These are phyloP conservation scores for Lepidium sativum DNA, from an alignment of 345 rosid species.

Conservation along the genomic window DNA sequence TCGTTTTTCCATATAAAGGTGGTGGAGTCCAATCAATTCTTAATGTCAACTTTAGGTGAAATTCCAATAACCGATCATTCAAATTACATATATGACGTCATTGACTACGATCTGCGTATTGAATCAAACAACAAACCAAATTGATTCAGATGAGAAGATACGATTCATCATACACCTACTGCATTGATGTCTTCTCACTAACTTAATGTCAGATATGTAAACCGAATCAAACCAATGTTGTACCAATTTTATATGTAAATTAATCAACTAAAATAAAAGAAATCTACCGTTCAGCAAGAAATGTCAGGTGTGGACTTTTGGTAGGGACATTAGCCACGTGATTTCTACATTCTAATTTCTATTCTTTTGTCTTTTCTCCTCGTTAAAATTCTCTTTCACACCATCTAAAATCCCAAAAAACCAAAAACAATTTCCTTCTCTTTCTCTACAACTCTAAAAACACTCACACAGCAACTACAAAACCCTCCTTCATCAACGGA, in stretches of 20 bases:
- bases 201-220: background rate
- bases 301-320: constrained; percentile 27
- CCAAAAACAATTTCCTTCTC: background rate
- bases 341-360: constrained; percentile 11
- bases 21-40: background rate
- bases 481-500: background rate
- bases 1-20: constrained; percentile 6
- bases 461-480: background rate
- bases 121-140: background rate
- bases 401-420: background rate
- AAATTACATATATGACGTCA: background rate
- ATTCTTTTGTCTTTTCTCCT: constrained; percentile 15
- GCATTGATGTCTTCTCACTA: background rate
- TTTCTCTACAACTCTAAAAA: background rate
- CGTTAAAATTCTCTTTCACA: constrained; percentile 1
- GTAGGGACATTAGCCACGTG: constrained; percentile 30
- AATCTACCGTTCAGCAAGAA: constrained; percentile 20
- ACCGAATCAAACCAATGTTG: background rate
- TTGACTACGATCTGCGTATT: background rate
- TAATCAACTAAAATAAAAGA: background rate
- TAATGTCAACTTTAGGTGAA: constrained; percentile 1
- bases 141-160: background rate
- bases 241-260: background rate
- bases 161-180: background rate
- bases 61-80: background rate